These are phyloP conservation scores for Penicillium crustosum DNA, from an alignment of 2,329 filamentous ascomycete species.

Conservation along the genomic window DNA sequence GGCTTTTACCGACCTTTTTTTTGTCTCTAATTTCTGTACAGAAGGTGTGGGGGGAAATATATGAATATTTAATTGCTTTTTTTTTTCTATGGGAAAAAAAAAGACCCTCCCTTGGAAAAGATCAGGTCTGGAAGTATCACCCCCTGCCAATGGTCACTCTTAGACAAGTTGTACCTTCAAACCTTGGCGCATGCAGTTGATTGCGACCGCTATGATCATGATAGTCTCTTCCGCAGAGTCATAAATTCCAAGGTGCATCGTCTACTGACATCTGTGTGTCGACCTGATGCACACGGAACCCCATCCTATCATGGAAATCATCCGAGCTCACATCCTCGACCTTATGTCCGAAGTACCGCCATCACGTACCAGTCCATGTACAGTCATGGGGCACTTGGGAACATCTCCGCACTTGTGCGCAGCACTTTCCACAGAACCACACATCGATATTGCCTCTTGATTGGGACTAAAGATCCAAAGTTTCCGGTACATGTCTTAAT, in stretches of 20 bases:
- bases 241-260: neutral
- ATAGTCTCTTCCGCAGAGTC: constrained; percentile 11
- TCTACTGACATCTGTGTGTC: neutral
- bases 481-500: constrained; percentile 2
- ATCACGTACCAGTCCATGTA: neutral
- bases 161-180: constrained; percentile 17
- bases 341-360: neutral
- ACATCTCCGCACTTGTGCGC: neutral
- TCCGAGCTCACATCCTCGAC: constrained; percentile 8
- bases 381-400: neutral
- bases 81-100: neutral
- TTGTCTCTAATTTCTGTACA: neutral
- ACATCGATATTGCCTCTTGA: neutral
- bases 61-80: neutral
- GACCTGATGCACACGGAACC: constrained; percentile 15
- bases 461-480: constrained; percentile 6
- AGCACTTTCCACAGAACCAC: constrained; percentile 1
- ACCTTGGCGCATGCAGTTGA: constrained; percentile 26
- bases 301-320: constrained; percentile 21
- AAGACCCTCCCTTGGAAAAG: neutral
- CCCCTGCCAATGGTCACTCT: constrained; percentile 18
- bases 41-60: too few species aligned
- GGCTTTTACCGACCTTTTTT: neutral
- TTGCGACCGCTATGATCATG: constrained; percentile 19
- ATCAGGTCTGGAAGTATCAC: neutral